Evolutionary conservation across 129 eudicot genomes (phyloP).

Genomic region (Lactuca saligna): DNA sequence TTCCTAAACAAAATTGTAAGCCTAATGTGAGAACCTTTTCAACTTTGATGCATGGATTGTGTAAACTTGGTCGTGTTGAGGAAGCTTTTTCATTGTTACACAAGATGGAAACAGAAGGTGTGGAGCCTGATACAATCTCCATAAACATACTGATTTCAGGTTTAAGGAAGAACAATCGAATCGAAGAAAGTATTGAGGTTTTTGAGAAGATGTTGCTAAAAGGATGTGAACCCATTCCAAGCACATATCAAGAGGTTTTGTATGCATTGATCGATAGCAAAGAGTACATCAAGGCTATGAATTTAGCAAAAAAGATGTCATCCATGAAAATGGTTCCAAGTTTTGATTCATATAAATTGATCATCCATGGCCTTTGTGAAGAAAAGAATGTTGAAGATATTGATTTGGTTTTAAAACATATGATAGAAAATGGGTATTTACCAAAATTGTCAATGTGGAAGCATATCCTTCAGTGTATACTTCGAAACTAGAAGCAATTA

Average conservation of each 20-base stretch:
- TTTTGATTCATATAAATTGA: conserved; percentile 48
- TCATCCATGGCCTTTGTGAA: conserved; percentile 50
- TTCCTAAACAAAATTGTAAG: conserved; percentile 57
- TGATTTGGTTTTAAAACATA: conserved; percentile 58
- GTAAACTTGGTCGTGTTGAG: conserved; percentile 49
- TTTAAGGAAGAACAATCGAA: conserved; percentile 61
- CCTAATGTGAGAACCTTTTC: conserved; percentile 63
- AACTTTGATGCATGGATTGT: conserved; percentile 66
- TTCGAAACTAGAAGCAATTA: not conserved
- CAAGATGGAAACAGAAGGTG: conserved; percentile 60
- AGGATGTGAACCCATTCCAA: conserved; percentile 82
- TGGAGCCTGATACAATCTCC: conserved; percentile 54
- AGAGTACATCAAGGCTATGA: conserved; percentile 46
- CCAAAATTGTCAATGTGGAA: conserved; percentile 80
- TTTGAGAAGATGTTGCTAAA: conserved; percentile 52
- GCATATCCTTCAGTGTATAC: conserved; percentile 41
- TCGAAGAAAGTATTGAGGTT: conserved; percentile 48
- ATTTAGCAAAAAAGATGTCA: conserved; percentile 45
- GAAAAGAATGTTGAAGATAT: conserved; percentile 49
- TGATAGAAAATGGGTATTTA: conserved; percentile 62
- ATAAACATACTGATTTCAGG: conserved; percentile 63
- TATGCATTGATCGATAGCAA: conserved; percentile 58
- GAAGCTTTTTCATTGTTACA: conserved; percentile 56
- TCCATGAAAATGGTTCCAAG: conserved; percentile 48
- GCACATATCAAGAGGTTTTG: conserved; percentile 77